Percentiles rank a stretch among this genome's conserved stretches.
phyloP scores from a whole-genome alignment of 768 basidiomycete species.

The Terana coerulea region DNA sequence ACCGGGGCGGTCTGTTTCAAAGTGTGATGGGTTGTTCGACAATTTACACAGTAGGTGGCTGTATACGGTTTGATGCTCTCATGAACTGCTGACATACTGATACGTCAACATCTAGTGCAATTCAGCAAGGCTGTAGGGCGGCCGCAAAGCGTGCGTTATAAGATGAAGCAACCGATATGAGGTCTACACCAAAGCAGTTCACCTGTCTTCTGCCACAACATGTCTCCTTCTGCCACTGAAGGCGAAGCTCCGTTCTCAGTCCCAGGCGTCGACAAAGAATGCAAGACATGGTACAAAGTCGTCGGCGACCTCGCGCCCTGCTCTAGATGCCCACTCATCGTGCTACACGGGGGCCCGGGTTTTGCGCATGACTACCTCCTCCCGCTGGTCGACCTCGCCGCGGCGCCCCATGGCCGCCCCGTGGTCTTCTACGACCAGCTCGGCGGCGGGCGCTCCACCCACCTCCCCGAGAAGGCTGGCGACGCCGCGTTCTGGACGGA shows the following conservation, averaged over 20 bases:
- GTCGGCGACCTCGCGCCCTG: conserved; percentile 36
- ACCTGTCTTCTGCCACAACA: not conserved
- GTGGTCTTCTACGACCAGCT: conserved; percentile 52
- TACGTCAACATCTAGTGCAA: too few relatives aligned
- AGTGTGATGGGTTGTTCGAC: too few relatives aligned
- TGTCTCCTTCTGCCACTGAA: not conserved
- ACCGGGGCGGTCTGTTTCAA: too few relatives aligned
- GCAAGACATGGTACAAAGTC: conserved; percentile 43
- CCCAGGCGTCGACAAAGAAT: conserved; percentile 20
- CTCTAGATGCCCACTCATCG: conserved; percentile 31
- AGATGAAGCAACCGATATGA: too few relatives aligned
- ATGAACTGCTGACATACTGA: too few relatives aligned
- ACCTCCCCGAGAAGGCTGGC: conserved; percentile 31
- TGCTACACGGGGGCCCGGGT: conserved; percentile 47
- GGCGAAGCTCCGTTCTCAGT: conserved; percentile 13
- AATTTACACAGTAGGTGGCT: too few relatives aligned
- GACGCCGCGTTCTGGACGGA: conserved; percentile 37
- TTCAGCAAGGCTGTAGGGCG: too few relatives aligned
- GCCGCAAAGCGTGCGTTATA: too few relatives aligned
- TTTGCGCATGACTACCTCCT: conserved; percentile 38
- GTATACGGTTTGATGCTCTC: too few relatives aligned
- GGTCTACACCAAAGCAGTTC: too few relatives aligned
- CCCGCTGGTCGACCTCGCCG: conserved; percentile 32
- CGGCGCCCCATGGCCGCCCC: conserved; percentile 27
- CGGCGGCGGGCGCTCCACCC: conserved; percentile 43